Conservation (phyloP, 2,329 filamentous ascomycete species). For the Ophiocordyceps australis region DNA sequence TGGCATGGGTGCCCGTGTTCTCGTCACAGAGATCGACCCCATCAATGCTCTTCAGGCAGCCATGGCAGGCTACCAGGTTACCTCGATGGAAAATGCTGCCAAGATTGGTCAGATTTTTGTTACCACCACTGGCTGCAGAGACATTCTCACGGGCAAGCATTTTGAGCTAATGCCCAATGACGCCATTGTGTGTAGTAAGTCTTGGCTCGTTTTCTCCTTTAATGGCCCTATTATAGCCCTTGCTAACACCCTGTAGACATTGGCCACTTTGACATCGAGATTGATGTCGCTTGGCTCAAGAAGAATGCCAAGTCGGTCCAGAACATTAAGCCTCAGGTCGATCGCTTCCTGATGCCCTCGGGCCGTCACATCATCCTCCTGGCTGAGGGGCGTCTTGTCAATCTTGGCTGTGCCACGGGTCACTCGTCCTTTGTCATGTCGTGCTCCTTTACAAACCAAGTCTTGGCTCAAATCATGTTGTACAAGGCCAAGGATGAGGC, state of each 20-base stretch:
- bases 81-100: conserved; percentile 95
- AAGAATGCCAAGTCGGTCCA: conserved; percentile 80
- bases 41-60: conserved; percentile 99
- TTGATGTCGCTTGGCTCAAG: conserved; percentile 99
- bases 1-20: conserved; percentile 91
- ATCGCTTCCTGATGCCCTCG: conserved; percentile 87
- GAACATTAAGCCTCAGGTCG: conserved; percentile 99
- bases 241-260: conserved; percentile 47
- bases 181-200: conserved; percentile 89
- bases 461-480: conserved; percentile 96
- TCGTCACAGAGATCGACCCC: conserved; percentile 94
- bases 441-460: conserved; percentile 99
- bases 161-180: conserved; percentile 95
- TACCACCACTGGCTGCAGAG: conserved; percentile 96
- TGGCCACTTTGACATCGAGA: conserved; percentile 99
- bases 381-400: conserved; percentile 96
- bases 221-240: conserved; percentile 1
- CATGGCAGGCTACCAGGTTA: conserved; percentile 92
- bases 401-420: conserved; percentile 95
- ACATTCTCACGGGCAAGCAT: conserved; percentile 83
- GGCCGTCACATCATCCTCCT: conserved; percentile 97
- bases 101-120: conserved; percentile 89
- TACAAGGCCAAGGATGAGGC: conserved; percentile 81
- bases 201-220: background rate
- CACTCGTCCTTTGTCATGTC: conserved; percentile 99